phyloP scores from a whole-genome alignment of 495 filamentous ascomycete species.

The Penicillium herquei region DNA sequence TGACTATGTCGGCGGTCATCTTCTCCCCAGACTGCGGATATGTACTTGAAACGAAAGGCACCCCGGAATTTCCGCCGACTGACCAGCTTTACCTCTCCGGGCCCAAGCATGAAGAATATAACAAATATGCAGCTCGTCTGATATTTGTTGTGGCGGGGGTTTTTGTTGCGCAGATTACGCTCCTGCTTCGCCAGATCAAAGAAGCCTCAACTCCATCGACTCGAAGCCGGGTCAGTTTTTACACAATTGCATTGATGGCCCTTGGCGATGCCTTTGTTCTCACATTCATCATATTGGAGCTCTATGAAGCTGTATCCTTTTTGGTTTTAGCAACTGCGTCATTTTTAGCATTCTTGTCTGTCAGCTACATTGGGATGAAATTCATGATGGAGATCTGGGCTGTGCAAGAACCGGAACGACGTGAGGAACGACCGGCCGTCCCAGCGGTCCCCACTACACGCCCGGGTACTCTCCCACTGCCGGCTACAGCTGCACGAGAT shows the following conservation, averaged over 20 bases:
- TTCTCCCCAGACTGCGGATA: slow-evolving; percentile 95
- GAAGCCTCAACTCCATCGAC: slow-evolving; percentile 95
- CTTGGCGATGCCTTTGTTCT: slow-evolving; percentile 76
- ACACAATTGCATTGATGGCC: slow-evolving; percentile 80
- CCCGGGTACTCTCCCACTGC: slow-evolving; percentile 56
- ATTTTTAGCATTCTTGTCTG: slow-evolving; percentile 71
- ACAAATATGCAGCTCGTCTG: slow-evolving; percentile 62
- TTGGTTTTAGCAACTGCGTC: slow-evolving; percentile 65
- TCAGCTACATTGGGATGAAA: slow-evolving; percentile 72
- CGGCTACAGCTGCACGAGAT: slow-evolving; percentile 56
- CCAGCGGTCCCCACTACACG: slow-evolving; percentile 25
- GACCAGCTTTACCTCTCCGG: slow-evolving; percentile 70
- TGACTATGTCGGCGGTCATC: slow-evolving; percentile 79
- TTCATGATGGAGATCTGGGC: slow-evolving; percentile 88
- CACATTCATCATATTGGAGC: slow-evolving; percentile 61
- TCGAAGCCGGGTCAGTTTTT: slow-evolving; percentile 84
- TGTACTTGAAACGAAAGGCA: slow-evolving; percentile 83
- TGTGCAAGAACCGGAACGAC: slow-evolving; percentile 78
- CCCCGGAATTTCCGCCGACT: slow-evolving; percentile 63
- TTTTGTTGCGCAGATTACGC: slow-evolving; percentile 65
- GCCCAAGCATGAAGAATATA: slow-evolving; percentile 73
- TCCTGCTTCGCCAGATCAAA: slow-evolving; percentile 83
- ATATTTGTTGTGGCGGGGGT: slow-evolving; percentile 64
- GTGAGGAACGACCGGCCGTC: slow-evolving; percentile 46
- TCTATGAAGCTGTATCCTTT: slow-evolving; percentile 63